Evolutionary conservation across 2,329 filamentous ascomycete species (phyloP).

Genomic region (Chalaropsis ovoidea): DNA sequence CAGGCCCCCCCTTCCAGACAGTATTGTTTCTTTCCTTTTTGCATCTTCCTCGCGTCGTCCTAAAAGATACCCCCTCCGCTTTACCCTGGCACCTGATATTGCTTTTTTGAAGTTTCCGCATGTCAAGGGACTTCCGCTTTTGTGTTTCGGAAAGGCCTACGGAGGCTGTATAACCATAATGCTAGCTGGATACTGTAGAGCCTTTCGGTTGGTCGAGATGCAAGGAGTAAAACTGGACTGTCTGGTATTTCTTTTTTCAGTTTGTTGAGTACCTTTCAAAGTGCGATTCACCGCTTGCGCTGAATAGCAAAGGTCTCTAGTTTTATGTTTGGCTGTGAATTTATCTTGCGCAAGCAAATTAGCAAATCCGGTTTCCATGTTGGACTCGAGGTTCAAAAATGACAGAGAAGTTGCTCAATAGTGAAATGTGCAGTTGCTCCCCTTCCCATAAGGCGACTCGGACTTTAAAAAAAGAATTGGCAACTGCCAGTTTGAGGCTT

Average conservation of each 20-base stretch:
- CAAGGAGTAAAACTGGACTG: too few relatives aligned
- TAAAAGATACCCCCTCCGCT: background rate
- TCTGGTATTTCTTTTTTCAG: too few relatives aligned
- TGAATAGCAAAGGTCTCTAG: too few relatives aligned
- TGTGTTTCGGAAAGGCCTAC: background rate
- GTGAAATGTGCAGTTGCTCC: too few relatives aligned
- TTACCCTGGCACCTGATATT: background rate
- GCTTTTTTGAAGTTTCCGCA: conserved; percentile 3
- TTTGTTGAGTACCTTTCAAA: too few relatives aligned
- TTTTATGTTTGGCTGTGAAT: too few relatives aligned
- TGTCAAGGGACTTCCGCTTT: background rate
- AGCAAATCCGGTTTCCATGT: too few relatives aligned
- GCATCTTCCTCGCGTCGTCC: background rate
- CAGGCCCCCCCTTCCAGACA: background rate
- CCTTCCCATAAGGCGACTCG: background rate
- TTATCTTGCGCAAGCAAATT: too few relatives aligned
- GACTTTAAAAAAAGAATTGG: background rate
- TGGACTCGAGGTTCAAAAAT: too few relatives aligned
- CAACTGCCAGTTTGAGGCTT: background rate
- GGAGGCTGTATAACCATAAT: background rate
- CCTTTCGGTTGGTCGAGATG: background rate
- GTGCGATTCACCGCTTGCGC: too few relatives aligned
- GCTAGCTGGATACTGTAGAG: background rate
- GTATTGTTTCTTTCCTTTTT: background rate
- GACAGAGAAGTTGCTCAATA: too few relatives aligned